phyloP scores from a whole-genome alignment of 495 filamentous ascomycete species.

The Wilcoxina mikolae region DNA sequence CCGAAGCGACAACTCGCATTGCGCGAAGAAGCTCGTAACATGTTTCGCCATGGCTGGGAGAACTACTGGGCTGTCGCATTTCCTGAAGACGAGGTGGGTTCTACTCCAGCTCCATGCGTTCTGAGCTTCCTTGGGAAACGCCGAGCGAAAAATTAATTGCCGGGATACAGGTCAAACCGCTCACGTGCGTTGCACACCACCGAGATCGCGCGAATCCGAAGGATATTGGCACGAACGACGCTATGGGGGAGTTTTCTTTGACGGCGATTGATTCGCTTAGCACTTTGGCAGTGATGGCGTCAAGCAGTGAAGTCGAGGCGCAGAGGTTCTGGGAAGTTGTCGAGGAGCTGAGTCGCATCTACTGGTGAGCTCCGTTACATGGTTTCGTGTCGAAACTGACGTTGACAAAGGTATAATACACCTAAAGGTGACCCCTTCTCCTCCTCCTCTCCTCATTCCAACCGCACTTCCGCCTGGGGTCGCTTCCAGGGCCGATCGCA shows the following conservation, averaged over 20 bases:
- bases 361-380: constrained; percentile 14
- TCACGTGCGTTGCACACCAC: constrained; percentile 69
- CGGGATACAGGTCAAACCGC: constrained; percentile 50
- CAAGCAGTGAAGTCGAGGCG: constrained; percentile 31
- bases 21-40: constrained; percentile 62
- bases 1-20: constrained; percentile 32
- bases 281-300: constrained; percentile 80
- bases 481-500: constrained; percentile 21
- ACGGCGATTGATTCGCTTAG: constrained; percentile 91
- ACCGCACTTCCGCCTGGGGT: constrained; percentile 14
- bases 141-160: not conserved
- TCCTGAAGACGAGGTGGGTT: constrained; percentile 73
- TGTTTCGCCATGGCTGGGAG: constrained; percentile 96
- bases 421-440: constrained; percentile 9
- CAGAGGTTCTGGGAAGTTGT: constrained; percentile 43
- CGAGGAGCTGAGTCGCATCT: constrained; percentile 39
- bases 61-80: constrained; percentile 91
- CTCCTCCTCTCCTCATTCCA: not conserved
- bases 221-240: constrained; percentile 84
- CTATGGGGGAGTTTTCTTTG: constrained; percentile 89
- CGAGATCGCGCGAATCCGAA: constrained; percentile 66
- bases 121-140: constrained; percentile 9
- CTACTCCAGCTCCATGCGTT: not conserved
- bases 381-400: constrained; percentile 9
- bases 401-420: constrained; percentile 14